These are phyloP conservation scores for Solanum etuberosum DNA, from an alignment of 257 asterid genomes.

Conservation along the genomic window DNA sequence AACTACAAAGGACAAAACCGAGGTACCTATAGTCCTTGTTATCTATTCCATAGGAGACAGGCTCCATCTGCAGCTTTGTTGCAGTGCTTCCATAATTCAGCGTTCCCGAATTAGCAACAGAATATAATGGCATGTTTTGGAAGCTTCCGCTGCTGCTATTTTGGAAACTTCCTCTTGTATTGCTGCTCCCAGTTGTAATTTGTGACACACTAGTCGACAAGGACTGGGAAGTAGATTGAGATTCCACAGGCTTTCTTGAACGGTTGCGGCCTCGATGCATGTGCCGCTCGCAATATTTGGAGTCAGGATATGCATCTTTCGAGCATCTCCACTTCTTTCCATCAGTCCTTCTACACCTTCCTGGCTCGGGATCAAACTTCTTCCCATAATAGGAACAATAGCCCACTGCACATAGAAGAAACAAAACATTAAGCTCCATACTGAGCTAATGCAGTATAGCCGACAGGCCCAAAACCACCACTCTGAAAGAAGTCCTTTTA, in stretches of 20 bases:
- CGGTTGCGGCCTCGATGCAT: slow-evolving; percentile 99
- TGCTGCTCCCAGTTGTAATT: slow-evolving; percentile 44
- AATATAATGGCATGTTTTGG: slow-evolving; percentile 50
- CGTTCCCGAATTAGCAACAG: slow-evolving; percentile 48
- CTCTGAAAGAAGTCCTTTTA: background rate
- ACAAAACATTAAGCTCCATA: background rate
- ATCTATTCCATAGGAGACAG: slow-evolving; percentile 45
- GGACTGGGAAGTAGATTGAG: slow-evolving; percentile 76
- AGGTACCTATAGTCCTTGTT: slow-evolving; percentile 70
- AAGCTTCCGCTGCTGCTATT: slow-evolving; percentile 48
- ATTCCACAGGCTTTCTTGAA: slow-evolving; percentile 99
- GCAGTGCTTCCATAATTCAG: slow-evolving; percentile 47
- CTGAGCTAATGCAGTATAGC: background rate
- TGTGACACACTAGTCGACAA: slow-evolving; percentile 53
- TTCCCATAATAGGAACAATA: slow-evolving; percentile 89
- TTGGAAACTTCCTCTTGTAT: slow-evolving; percentile 35
- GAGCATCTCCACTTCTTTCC: slow-evolving; percentile 99
- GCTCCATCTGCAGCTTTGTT: slow-evolving; percentile 76
- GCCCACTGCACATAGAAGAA: slow-evolving; percentile 49
- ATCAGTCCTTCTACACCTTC: slow-evolving; percentile 97
- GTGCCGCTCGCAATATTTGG: slow-evolving; percentile 99
- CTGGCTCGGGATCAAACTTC: slow-evolving; percentile 93
- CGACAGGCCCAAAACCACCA: background rate
- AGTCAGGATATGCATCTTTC: slow-evolving; percentile 90
- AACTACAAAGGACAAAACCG: background rate